Evolutionary conservation across 2,329 filamentous ascomycete genomes (phyloP), one percentile per base, ranked within the genome.

Genomic region (Penicillium sclerotiorum): DNA sequence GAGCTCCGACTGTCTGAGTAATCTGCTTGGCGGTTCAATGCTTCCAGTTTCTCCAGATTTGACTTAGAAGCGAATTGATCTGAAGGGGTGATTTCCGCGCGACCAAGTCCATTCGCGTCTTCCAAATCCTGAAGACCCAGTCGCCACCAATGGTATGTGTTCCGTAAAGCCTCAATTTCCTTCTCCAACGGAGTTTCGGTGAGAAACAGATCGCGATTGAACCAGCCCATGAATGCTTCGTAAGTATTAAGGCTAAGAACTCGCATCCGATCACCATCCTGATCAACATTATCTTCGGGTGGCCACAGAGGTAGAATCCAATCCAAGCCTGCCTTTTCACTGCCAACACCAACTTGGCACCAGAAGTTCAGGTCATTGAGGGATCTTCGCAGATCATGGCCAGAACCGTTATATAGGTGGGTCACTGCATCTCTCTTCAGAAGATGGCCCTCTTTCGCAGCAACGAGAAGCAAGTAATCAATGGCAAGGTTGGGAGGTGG

Each of bases 331-430:
- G 89, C 88, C 59, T 88, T 88, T n/a, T 84, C 79, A 66, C 96
- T 94, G 5, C 94, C 95, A 8, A 99, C 84, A 0, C 88, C 90
- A 72, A 97, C 91, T 68, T 99, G 94, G 67, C 95, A 99, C 93
- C 93, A 99, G 66, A 95, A 94, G 66, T 95, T 87, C 22, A 99
- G 80, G 53, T 97, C 91, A 48, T 81, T 85, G 41, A 99, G 83
- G 2, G 87, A 86, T 18, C 87, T 90, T 47, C 94, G 85, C 11
- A 99, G 74, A 66, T 99, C 94, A 22, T 80, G 73, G 2, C 79
- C 69, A 45, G 88, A 87, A 12, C 83, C 83, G 45, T 80, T 77
- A 63, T 91, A 96, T 2, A 99, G 78, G 6, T 81, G 75, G 44
- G 80, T 77, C 0, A 95, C 80, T 0, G 89, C 83, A 21, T 81